Conservation (phyloP, 208 protist species). For the Trichomonas gallinae region DNA sequence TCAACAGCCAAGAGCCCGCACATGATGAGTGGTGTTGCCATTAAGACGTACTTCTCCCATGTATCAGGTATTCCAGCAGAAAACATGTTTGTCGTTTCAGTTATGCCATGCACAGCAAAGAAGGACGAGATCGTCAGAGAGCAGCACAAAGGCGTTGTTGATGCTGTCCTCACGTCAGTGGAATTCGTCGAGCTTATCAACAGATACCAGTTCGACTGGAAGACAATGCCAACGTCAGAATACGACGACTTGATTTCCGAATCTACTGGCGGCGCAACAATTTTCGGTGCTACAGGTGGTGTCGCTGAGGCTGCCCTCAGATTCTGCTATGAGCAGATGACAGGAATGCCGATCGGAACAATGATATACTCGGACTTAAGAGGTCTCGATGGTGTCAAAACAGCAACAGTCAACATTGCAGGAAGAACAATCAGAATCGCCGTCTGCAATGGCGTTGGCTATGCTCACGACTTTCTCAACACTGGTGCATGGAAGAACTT, state of each 20-base stretch:
- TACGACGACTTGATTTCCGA: slow-evolving; percentile 38
- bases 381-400: not conserved
- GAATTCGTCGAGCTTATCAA: slow-evolving; percentile 33
- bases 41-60: not conserved
- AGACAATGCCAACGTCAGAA: not conserved
- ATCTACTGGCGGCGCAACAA: slow-evolving; percentile 32
- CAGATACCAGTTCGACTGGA: not conserved
- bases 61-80: not conserved
- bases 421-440: not conserved
- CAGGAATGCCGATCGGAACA: not conserved
- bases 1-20: not conserved
- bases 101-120: slow-evolving; percentile 42
- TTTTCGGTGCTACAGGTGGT: slow-evolving; percentile 42
- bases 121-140: slow-evolving; percentile 35
- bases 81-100: slow-evolving; percentile 26
- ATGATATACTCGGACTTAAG: not conserved
- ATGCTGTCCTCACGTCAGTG: slow-evolving; percentile 36
- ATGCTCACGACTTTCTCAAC: not conserved
- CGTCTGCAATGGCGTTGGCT: not conserved
- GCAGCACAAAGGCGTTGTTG: slow-evolving; percentile 11
- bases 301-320: slow-evolving; percentile 41
- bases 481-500: not conserved
- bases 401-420: not conserved
- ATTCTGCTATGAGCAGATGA: not conserved
- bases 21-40: not conserved